These are phyloP conservation scores for Bruguiera hainesii DNA, from an alignment of 441 rosid species.

Conservation along the genomic window DNA sequence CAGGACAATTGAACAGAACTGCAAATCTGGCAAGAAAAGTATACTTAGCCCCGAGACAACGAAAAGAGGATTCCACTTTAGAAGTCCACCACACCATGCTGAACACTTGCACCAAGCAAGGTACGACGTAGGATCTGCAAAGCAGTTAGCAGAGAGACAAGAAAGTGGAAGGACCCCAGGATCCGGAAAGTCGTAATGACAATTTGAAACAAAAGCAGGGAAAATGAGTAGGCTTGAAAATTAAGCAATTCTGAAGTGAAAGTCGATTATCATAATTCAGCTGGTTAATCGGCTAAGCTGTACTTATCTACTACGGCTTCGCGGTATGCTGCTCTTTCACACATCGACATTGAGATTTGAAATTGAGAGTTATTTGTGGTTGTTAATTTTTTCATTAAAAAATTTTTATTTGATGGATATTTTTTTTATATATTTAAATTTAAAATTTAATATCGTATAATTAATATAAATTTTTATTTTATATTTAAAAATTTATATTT, in stretches of 20 bases:
- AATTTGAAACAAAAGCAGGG: conserved; percentile 8
- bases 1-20: conserved; percentile 13
- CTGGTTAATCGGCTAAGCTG: conserved; percentile 3
- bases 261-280: conserved; percentile 7
- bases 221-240: conserved; percentile 17
- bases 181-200: conserved; percentile 2
- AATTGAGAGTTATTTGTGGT: too few species aligned
- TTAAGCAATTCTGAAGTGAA: conserved; percentile 16
- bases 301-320: neutral
- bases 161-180: conserved; percentile 9
- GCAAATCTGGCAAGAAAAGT: conserved; percentile 6
- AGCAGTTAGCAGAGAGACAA: conserved; percentile 2
- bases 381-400: too few species aligned
- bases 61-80: neutral
- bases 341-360: too few species aligned
- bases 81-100: neutral
- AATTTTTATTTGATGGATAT: too few species aligned
- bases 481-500: too few species aligned
- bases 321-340: too few species aligned
- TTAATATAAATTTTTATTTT: too few species aligned
- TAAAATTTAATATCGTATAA: too few species aligned
- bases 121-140: neutral
- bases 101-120: neutral
- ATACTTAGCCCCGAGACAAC: conserved; percentile 16
- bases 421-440: too few species aligned